A percentile compares a stretch with the other conserved stretches of the same genome.
Conservation (phyloP, 2,329 filamentous ascomycete species). For the Drechslera avenae region DNA sequence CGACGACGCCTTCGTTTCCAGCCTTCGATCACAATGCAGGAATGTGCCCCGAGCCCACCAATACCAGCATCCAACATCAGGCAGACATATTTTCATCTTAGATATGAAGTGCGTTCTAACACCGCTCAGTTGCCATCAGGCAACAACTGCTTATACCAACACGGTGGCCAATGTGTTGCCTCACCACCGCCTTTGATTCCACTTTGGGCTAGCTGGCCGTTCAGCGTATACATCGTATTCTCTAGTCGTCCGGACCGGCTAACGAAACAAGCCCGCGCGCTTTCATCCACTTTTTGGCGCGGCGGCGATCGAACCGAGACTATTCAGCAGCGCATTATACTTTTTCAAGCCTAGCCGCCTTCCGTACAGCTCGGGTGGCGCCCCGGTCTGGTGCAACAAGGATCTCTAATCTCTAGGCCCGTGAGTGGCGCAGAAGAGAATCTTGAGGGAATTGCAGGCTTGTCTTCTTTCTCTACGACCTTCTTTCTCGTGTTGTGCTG, state of each 20-base stretch:
- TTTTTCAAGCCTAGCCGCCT: background rate
- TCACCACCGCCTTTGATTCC: background rate
- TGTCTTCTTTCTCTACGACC: slow-evolving; percentile 3
- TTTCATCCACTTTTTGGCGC: background rate
- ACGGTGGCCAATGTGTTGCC: background rate
- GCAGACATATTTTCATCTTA: no score
- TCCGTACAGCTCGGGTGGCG: background rate
- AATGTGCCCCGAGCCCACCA: no score
- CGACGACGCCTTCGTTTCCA: no score
- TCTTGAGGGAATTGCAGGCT: slow-evolving; percentile 4
- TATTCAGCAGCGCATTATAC: background rate
- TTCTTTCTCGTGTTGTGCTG: background rate
- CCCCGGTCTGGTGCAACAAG: slow-evolving; percentile 1
- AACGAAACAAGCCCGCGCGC: slow-evolving; percentile 7
- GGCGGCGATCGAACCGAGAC: slow-evolving; percentile 2
- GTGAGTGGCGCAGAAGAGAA: slow-evolving; percentile 10
- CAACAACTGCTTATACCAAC: no score
- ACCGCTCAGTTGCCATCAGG: no score
- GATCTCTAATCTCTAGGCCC: slow-evolving; percentile 9
- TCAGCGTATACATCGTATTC: slow-evolving; percentile 9
- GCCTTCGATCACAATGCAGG: no score
- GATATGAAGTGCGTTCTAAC: no score
- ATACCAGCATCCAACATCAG: no score
- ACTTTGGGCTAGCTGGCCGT: background rate
- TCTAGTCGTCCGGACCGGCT: background rate